phyloP scores from a whole-genome alignment of 257 asterid species.

The Verbena officinalis region DNA sequence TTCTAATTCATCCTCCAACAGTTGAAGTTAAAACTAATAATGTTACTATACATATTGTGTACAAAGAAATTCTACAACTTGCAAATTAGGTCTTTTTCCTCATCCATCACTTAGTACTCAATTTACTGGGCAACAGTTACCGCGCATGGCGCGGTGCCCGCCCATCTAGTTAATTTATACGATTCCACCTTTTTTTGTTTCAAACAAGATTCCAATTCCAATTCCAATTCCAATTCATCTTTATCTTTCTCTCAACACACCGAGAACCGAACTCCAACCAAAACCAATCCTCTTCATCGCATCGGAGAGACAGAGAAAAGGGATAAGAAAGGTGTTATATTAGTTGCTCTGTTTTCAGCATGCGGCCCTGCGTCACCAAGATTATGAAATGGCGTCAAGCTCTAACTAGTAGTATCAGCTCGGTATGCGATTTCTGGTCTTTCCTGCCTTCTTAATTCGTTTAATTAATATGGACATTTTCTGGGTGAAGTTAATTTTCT shows the following conservation, averaged over 20 bases:
- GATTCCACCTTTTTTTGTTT: neutral
- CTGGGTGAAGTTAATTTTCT: neutral
- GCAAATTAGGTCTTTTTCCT: too few species aligned
- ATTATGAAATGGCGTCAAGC: constrained; percentile 42
- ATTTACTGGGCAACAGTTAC: too few species aligned
- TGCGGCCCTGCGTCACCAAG: constrained; percentile 59
- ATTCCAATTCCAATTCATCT: constrained; percentile 8
- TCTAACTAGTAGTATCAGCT: constrained; percentile 35
- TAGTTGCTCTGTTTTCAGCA: constrained; percentile 28
- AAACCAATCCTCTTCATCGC: neutral
- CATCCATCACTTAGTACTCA: too few species aligned
- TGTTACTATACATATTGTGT: too few species aligned
- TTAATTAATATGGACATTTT: neutral
- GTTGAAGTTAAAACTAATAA: too few species aligned
- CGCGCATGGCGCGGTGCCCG: too few species aligned
- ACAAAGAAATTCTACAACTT: too few species aligned
- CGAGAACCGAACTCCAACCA: neutral
- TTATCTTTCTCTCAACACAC: neutral
- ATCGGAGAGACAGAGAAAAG: neutral
- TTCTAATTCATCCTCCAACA: too few species aligned
- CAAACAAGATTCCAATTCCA: neutral
- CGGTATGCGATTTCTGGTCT: constrained; percentile 39
- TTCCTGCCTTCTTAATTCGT: neutral
- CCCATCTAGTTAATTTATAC: too few species aligned
- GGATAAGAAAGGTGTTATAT: neutral